Percentiles rank a stretch among this genome's conserved stretches.
These are phyloP conservation scores for Ascochyta clinopodiicola DNA, from an alignment of 2,329 filamentous ascomycete genomes.

Conservation along the genomic window DNA sequence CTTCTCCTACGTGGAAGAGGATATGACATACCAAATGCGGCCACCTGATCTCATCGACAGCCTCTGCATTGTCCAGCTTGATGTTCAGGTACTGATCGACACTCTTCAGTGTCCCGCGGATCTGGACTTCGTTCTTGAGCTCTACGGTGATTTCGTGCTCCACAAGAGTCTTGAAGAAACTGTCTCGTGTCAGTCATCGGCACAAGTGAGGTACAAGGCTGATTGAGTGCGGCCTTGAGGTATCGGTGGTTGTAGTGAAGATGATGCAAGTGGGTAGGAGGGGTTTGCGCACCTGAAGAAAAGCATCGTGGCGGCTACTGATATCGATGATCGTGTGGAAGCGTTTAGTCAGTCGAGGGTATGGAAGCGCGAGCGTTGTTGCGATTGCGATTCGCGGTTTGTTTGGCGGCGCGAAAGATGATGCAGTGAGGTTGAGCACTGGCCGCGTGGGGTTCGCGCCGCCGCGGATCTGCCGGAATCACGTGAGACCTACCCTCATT, in stretches of 20 bases:
- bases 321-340: not conserved
- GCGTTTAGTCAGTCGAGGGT: not conserved
- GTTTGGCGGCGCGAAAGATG: conserved; percentile 12
- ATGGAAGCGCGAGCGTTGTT: not conserved
- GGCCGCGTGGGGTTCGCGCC: conserved; percentile 28
- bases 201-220: not conserved
- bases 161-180: conserved; percentile 98
- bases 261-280: not conserved
- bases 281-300: conserved; percentile 58
- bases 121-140: conserved; percentile 98
- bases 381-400: conserved; percentile 2
- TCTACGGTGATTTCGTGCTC: conserved; percentile 97
- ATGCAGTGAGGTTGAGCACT: conserved; percentile 12
- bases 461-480: conserved; percentile 27
- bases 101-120: conserved; percentile 92
- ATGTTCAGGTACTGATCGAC: conserved; percentile 99
- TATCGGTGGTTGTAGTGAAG: not conserved
- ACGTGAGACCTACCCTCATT: not conserved
- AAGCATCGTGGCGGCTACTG: conserved; percentile 49
- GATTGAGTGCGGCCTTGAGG: not conserved
- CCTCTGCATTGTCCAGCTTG: conserved; percentile 93
- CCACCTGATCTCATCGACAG: conserved; percentile 92
- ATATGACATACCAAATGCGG: conserved; percentile 74
- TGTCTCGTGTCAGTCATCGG: conserved; percentile 19
- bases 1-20: not conserved